Evolutionary conservation across 2,329 filamentous ascomycete genomes (phyloP), one percentile per base, ranked within the genome.

Genomic region (Aspergillus sp.): DNA sequence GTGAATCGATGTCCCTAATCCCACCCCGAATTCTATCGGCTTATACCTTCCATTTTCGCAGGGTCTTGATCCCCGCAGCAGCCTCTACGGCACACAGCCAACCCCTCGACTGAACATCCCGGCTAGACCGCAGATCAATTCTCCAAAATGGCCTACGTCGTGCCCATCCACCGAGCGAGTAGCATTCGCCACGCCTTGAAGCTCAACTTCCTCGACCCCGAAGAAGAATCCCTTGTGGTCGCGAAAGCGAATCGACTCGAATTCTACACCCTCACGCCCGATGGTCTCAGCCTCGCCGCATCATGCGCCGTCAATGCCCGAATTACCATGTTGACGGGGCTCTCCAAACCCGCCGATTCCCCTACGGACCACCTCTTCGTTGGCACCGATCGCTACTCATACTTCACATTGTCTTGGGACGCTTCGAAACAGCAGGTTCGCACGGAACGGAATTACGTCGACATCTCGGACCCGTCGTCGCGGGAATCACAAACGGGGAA

Each of bases 211-310:
- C 81, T 96, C 54, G 84, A 85, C 49, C 79, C 86, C 4, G 86
- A 90, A 54, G 86, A 92, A 62, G 90, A 96, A 69, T 92, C 91
- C 68, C 81, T 99, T 63, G 87, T 97, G 55, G 82, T 97, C 70
- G 92, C 92, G 93, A 96, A 93, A 78, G 85, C 90, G 29, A 96
- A 96, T 71, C 87, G 91, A 29, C 80, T 97, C 59, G 92, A 96
- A 71, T 86, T 96, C 80, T 96, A 92, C 83, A 85, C 83, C 6
- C 82, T 88, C 58, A 83, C 83, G 14, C 80, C 85, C 20, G 73
- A 75, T 70, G 86, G 86, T 49, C 82, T 93, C 57, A 75, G 79
- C 1, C 83, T 93, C 59, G 81, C 85, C 36, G 85, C 86, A 64
- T 89, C 90, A 3, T 89, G 88, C 69, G 81, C 87, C 63, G 82